Conservation (phyloP, 371 early-diverging fungal genomes). For the Mortierella sp. region DNA sequence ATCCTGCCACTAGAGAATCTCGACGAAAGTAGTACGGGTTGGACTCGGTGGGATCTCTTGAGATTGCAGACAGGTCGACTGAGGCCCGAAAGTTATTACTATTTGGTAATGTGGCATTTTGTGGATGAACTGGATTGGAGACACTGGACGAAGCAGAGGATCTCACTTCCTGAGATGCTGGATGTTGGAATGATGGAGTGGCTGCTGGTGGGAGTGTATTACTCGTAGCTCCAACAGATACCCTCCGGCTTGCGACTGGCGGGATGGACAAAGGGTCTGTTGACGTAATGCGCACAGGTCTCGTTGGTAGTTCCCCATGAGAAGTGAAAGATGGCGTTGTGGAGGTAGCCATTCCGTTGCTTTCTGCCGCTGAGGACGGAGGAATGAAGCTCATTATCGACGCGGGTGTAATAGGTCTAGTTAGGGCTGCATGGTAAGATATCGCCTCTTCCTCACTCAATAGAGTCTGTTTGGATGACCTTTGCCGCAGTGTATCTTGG, state of each 20-base stretch:
- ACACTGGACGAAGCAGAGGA: too few relatives aligned
- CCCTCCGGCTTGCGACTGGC: neutral
- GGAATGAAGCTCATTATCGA: conserved; percentile 40
- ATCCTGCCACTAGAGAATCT: too few relatives aligned
- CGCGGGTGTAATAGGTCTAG: conserved; percentile 41
- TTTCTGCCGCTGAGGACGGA: conserved; percentile 14
- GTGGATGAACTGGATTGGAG: too few relatives aligned
- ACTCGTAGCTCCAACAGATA: neutral
- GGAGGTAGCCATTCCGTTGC: neutral
- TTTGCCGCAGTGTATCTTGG: conserved; percentile 4
- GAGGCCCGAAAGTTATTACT: too few relatives aligned
- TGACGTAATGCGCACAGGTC: neutral
- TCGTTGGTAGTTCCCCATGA: neutral
- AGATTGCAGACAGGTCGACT: too few relatives aligned
- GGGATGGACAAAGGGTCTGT: conserved; percentile 1
- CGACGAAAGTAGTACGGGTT: too few relatives aligned
- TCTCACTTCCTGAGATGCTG: too few relatives aligned
- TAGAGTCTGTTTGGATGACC: neutral
- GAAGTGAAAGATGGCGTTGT: neutral
- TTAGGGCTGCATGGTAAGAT: conserved; percentile 39
- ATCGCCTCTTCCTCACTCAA: conserved; percentile 19
- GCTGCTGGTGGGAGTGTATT: conserved; percentile 24
- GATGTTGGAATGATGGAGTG: conserved; percentile 15
- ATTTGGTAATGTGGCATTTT: too few relatives aligned
- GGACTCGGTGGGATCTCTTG: too few relatives aligned